Evolutionary conservation across 78 protist species (phyloP).

Genomic region (Dictyostelium brefeldianum): DNA sequence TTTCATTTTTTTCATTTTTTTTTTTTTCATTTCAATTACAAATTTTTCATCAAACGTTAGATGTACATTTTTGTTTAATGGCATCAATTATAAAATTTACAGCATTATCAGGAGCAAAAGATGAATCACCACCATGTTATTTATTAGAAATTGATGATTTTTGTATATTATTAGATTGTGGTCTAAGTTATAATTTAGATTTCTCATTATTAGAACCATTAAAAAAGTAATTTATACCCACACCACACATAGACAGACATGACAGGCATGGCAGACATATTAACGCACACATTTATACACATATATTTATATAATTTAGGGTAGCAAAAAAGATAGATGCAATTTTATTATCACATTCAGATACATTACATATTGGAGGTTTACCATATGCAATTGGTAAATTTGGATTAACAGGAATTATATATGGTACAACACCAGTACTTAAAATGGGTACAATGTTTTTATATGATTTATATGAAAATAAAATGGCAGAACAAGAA

Average conservation of each 20-base stretch:
- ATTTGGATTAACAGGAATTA: conserved; percentile 83
- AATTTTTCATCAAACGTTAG: no score
- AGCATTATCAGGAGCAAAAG: conserved; percentile 75
- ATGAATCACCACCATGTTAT: conserved; percentile 81
- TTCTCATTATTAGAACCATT: conserved; percentile 64
- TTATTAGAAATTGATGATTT: conserved; percentile 93
- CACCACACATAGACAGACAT: background rate
- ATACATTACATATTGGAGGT: conserved; percentile 94
- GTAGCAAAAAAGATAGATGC: conserved; percentile 85
- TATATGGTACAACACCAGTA: conserved; percentile 95
- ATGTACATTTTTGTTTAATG: no score
- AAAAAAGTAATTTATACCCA: background rate
- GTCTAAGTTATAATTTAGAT: conserved; percentile 90
- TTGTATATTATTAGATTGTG: conserved; percentile 96
- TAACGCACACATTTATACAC: background rate
- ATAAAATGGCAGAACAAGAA: conserved; percentile 48
- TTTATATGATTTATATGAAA: conserved; percentile 89
- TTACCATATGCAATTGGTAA: conserved; percentile 88
- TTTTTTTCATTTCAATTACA: no score
- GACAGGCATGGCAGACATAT: no score
- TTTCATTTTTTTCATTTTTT: no score
- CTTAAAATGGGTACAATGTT: conserved; percentile 93
- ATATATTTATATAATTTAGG: background rate
- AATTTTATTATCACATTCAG: conserved; percentile 93
- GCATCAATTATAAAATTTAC: conserved; percentile 77